Percentiles rank a stretch among this genome's conserved stretches.
phyloP scores from a whole-genome alignment of 306 rosid genomes.

The Corylus avellana region DNA sequence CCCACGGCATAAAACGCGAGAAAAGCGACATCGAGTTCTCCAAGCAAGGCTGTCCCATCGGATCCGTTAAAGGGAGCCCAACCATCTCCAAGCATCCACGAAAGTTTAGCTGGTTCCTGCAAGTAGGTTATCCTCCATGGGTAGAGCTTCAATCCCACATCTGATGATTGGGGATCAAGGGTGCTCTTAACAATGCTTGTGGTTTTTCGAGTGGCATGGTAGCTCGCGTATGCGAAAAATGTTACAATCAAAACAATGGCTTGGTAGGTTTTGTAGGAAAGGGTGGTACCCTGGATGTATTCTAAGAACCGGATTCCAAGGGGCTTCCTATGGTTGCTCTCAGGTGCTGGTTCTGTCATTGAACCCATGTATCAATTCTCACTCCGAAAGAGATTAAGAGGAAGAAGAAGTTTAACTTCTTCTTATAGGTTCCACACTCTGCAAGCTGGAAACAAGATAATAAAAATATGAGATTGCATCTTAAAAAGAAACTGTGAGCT shows the following conservation, averaged over 20 bases:
- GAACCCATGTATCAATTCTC: constrained; percentile 51
- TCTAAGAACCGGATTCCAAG: constrained; percentile 57
- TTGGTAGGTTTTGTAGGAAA: constrained; percentile 88
- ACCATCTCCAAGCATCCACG: constrained; percentile 56
- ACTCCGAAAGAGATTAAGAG: constrained; percentile 25
- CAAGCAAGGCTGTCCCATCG: constrained; percentile 85
- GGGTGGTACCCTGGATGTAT: constrained; percentile 50
- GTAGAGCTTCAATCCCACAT: constrained; percentile 35
- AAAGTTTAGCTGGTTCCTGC: constrained; percentile 23
- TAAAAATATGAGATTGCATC: background rate
- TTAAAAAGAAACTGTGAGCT: background rate
- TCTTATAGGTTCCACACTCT: constrained; percentile 20
- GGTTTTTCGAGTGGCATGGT: constrained; percentile 92
- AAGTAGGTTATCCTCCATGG: constrained; percentile 33
- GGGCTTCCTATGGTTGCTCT: constrained; percentile 49
- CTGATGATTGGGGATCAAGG: constrained; percentile 78
- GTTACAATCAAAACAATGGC: constrained; percentile 75
- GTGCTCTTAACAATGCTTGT: constrained; percentile 91
- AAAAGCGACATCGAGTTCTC: constrained; percentile 90
- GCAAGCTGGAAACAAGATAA: constrained; percentile 28
- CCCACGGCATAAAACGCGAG: constrained; percentile 85
- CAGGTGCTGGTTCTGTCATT: constrained; percentile 37
- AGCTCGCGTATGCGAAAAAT: constrained; percentile 83
- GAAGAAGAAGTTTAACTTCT: constrained; percentile 32
- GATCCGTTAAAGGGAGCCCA: constrained; percentile 88